phyloP scores from a whole-genome alignment of 148 eudicot genomes.

The Rhododendron vialii region DNA sequence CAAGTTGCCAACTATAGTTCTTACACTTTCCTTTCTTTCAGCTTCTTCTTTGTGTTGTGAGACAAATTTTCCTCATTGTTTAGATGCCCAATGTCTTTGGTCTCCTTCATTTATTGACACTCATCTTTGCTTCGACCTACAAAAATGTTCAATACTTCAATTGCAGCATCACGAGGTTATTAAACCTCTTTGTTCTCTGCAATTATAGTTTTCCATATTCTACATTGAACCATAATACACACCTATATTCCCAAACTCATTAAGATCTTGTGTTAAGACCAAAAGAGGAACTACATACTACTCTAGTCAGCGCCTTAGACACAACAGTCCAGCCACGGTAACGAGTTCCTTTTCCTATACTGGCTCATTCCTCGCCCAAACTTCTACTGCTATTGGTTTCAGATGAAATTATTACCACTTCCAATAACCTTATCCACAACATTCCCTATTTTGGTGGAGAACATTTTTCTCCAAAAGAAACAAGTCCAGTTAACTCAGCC shows the following conservation, averaged over 20 bases:
- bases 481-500: background rate
- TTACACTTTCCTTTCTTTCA: background rate
- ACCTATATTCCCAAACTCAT: background rate
- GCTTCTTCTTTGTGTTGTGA: background rate
- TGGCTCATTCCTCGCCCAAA: background rate
- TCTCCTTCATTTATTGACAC: background rate
- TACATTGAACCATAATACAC: background rate
- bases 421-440: background rate
- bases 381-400: background rate
- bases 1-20: background rate
- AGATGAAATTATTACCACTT: background rate
- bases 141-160: background rate
- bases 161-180: conserved; percentile 3
- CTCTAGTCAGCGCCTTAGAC: background rate
- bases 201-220: background rate
- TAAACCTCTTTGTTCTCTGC: background rate
- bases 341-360: background rate
- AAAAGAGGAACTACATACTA: background rate
- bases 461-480: background rate
- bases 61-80: background rate
- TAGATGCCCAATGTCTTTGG: background rate
- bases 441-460: background rate
- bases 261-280: background rate
- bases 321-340: background rate
- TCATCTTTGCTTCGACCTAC: background rate